phyloP scores from a whole-genome alignment of 768 basidiomycete genomes.

The Trametes cinnabarina region DNA sequence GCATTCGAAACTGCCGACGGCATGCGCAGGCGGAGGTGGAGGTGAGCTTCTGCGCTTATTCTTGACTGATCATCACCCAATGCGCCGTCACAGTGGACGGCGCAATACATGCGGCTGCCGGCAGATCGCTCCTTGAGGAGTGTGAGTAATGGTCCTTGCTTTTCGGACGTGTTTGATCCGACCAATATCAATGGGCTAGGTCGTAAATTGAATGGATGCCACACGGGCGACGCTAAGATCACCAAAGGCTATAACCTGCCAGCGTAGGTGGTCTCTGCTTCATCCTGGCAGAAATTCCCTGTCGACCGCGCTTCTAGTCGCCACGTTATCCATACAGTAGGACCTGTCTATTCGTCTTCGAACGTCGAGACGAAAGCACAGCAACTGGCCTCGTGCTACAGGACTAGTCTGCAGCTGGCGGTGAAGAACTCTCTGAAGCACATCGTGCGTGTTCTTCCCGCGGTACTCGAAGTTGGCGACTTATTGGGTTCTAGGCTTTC shows the following conservation, averaged over 20 bases:
- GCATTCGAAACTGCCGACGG: not conserved
- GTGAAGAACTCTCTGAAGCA: slow-evolving; percentile 57
- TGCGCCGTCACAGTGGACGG: slow-evolving; percentile 60
- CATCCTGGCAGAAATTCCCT: not conserved
- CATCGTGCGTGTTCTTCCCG: slow-evolving; percentile 45
- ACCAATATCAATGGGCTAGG: slow-evolving; percentile 52
- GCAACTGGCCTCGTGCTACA: slow-evolving; percentile 69
- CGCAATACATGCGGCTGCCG: slow-evolving; percentile 77
- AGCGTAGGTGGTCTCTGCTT: slow-evolving; percentile 49
- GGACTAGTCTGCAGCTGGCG: slow-evolving; percentile 59
- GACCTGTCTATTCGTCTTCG: slow-evolving; percentile 57
- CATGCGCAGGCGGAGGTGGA: slow-evolving; percentile 78
- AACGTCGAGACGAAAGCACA: slow-evolving; percentile 44
- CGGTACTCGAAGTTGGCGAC: too few relatives aligned
- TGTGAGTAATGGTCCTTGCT: slow-evolving; percentile 43
- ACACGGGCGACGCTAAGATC: slow-evolving; percentile 74
- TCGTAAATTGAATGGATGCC: slow-evolving; percentile 60
- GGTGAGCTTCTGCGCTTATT: slow-evolving; percentile 40
- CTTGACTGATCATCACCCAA: not conserved
- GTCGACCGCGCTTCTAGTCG: slow-evolving; percentile 39
- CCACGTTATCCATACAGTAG: slow-evolving; percentile 79
- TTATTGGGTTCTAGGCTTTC: slow-evolving; percentile 58
- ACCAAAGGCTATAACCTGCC: slow-evolving; percentile 76
- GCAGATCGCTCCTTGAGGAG: slow-evolving; percentile 61
- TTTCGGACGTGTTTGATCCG: not conserved